Evolutionary conservation across 805 yeast genomes (phyloP).

Genomic region (Wickerhamomyces tratensis): DNA sequence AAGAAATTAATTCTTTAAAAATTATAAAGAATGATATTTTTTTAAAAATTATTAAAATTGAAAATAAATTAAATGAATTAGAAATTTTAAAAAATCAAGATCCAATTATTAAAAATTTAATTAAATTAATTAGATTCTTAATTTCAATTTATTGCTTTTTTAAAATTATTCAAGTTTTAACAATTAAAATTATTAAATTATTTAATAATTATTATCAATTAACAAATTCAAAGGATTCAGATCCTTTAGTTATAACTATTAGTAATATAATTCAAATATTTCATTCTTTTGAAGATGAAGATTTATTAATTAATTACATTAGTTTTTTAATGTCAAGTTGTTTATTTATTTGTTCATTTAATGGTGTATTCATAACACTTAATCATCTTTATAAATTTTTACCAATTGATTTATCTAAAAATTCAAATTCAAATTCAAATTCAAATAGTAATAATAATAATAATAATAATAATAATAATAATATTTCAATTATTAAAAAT

Average conservation of each 20-base stretch:
- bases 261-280: constrained; percentile 23
- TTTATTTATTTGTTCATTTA: constrained; percentile 52
- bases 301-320: constrained; percentile 25
- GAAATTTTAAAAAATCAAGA: neutral
- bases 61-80: constrained; percentile 1
- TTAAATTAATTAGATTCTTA: neutral
- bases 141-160: constrained; percentile 27
- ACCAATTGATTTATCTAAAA: constrained; percentile 24
- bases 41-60: constrained; percentile 9
- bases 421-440: constrained; percentile 18
- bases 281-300: constrained; percentile 24
- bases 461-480: constrained; percentile 12
- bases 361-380: constrained; percentile 53
- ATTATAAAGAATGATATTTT: constrained; percentile 15
- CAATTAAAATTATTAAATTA: constrained; percentile 18
- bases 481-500: constrained; percentile 29
- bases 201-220: constrained; percentile 11
- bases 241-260: constrained; percentile 29
- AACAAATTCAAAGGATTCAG: constrained; percentile 14
- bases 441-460: constrained; percentile 3
- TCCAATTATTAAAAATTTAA: neutral
- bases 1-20: constrained; percentile 12
- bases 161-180: constrained; percentile 23
- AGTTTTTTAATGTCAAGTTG: constrained; percentile 46
- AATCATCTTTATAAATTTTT: constrained; percentile 35